These are phyloP conservation scores for Diutina catenulata DNA, from an alignment of 1,139 yeast species.

Conservation along the genomic window DNA sequence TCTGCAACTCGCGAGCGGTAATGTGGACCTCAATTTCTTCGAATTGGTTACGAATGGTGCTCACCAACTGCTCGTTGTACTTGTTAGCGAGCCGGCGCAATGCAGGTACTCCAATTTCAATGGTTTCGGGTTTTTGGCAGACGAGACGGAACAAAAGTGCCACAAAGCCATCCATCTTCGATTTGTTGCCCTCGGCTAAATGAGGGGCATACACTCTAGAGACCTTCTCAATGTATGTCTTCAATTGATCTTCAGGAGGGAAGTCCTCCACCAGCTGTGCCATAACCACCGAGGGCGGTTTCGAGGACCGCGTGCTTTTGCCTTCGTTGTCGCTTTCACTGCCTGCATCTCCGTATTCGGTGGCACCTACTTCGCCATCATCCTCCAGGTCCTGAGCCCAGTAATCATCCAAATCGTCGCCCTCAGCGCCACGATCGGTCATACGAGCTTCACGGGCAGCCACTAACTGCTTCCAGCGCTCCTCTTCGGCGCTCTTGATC, in stretches of 20 bases:
- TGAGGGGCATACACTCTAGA: slow-evolving; percentile 52
- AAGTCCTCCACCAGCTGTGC: slow-evolving; percentile 48
- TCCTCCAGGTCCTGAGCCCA: slow-evolving; percentile 33
- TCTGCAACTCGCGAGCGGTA: slow-evolving; percentile 16
- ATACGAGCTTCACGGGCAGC: slow-evolving; percentile 71
- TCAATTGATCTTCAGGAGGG: slow-evolving; percentile 3
- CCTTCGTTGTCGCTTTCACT: slow-evolving; percentile 5
- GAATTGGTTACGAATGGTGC: slow-evolving; percentile 22
- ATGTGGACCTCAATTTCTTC: slow-evolving; percentile 39
- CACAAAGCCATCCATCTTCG: slow-evolving; percentile 54
- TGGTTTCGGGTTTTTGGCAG: slow-evolving; percentile 7
- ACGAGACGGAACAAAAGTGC: slow-evolving; percentile 35
- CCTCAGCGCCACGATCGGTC: slow-evolving; percentile 59
- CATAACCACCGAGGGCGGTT: slow-evolving; percentile 23
- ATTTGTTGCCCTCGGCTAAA: slow-evolving; percentile 73
- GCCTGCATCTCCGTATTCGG: slow-evolving; percentile 11
- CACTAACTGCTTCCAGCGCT: slow-evolving; percentile 58
- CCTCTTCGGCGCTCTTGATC: slow-evolving; percentile 53
- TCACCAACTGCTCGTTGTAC: slow-evolving; percentile 54
- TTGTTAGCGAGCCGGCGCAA: slow-evolving; percentile 54
- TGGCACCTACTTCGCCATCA: slow-evolving; percentile 13
- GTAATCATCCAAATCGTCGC: slow-evolving; percentile 60
- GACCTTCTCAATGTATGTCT: slow-evolving; percentile 14
- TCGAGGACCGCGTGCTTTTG: background rate
- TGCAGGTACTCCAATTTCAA: slow-evolving; percentile 35